phyloP scores from a whole-genome alignment of 2,329 filamentous ascomycete genomes.

The Neofusicoccum laricinum region DNA sequence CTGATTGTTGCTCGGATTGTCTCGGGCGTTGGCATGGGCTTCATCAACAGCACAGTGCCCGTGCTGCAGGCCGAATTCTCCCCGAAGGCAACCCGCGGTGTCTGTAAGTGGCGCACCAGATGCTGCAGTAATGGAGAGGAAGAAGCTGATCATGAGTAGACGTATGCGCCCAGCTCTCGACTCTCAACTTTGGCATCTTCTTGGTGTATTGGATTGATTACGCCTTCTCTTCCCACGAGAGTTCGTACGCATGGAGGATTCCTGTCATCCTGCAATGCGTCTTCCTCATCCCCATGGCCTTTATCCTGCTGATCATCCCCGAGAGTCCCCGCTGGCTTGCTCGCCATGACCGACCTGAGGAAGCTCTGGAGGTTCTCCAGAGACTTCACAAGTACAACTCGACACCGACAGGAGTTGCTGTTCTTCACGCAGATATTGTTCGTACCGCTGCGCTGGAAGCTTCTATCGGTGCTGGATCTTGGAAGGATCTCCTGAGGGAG shows the following conservation, averaged over 20 bases:
- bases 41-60: slow-evolving; percentile 46
- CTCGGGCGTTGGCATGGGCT: slow-evolving; percentile 48
- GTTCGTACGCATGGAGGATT: slow-evolving; percentile 41
- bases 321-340: slow-evolving; percentile 46
- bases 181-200: slow-evolving; percentile 47
- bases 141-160: slow-evolving; percentile 12
- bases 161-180: slow-evolving; percentile 48
- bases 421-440: slow-evolving; percentile 24
- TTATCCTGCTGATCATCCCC: slow-evolving; percentile 39
- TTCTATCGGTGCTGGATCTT: slow-evolving; percentile 32
- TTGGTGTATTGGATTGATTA: slow-evolving; percentile 49
- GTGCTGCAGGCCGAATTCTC: slow-evolving; percentile 42
- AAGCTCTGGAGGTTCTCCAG: slow-evolving; percentile 34
- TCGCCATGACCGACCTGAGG: slow-evolving; percentile 37
- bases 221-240: slow-evolving; percentile 32
- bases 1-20: slow-evolving; percentile 48
- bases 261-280: slow-evolving; percentile 43
- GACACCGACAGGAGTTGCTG: not conserved
- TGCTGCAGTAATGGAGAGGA: too few relatives aligned
- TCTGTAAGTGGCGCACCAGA: not conserved
- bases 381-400: not conserved
- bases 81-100: not conserved
- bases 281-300: slow-evolving; percentile 40
- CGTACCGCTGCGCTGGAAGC: slow-evolving; percentile 33
- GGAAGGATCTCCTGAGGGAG: slow-evolving; percentile 31